Percentiles rank a stretch among this genome's conserved stretches.
phyloP scores from a whole-genome alignment of 2,329 filamentous ascomycete genomes.

The Hypoxylon sp. region DNA sequence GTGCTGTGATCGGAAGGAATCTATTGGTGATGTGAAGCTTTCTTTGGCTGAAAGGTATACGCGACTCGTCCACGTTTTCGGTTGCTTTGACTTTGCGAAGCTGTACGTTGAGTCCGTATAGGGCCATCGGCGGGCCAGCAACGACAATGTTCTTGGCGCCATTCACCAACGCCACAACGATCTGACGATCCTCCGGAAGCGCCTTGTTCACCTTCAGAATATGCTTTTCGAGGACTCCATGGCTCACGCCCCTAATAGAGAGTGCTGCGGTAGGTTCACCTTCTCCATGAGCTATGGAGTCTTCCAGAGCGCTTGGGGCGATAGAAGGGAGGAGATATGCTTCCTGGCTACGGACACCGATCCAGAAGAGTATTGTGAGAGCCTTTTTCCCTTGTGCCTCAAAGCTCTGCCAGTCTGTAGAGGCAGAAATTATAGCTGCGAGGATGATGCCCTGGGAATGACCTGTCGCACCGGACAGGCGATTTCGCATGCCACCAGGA shows the following conservation, averaged over 20 bases:
- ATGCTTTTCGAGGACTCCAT: constrained; percentile 32
- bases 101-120: constrained; percentile 42
- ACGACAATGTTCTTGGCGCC: constrained; percentile 44
- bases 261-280: constrained; percentile 45
- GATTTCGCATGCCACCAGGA: constrained; percentile 44
- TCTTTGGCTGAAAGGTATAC: constrained; percentile 46
- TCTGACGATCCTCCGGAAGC: constrained; percentile 37
- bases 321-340: constrained; percentile 35
- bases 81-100: constrained; percentile 40
- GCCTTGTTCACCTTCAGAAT: constrained; percentile 39
- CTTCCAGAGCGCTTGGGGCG: constrained; percentile 27
- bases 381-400: constrained; percentile 40
- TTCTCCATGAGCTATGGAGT: constrained; percentile 36
- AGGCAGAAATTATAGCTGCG: constrained; percentile 47
- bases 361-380: constrained; percentile 49
- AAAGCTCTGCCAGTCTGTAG: constrained; percentile 47
- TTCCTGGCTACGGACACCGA: constrained; percentile 44
- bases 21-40: constrained; percentile 40
- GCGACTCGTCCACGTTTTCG: constrained; percentile 38
- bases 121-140: constrained; percentile 42
- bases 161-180: constrained; percentile 44
- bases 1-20: constrained; percentile 52
- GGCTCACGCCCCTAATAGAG: constrained; percentile 40
- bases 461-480: constrained; percentile 44
- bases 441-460: constrained; percentile 52